phyloP scores from a whole-genome alignment of 768 basidiomycete species.

The Pseudohyphozyma bogoriensis region DNA sequence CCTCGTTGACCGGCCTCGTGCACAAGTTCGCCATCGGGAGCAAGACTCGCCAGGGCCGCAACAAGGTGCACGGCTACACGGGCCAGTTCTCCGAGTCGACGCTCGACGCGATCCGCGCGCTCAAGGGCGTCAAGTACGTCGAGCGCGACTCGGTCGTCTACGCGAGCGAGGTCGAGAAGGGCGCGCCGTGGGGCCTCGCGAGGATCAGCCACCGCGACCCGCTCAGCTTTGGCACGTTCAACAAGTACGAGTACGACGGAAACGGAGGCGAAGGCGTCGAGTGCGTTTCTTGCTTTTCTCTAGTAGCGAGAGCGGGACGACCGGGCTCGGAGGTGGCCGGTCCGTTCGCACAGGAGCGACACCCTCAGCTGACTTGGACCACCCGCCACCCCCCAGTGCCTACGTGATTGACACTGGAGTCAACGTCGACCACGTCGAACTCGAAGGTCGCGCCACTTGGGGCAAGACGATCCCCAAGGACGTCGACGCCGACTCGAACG shows the following conservation, averaged over 20 bases:
- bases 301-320: not conserved
- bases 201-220: conserved; percentile 77
- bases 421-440: conserved; percentile 72
- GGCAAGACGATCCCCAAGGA: conserved; percentile 87
- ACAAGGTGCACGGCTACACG: conserved; percentile 30
- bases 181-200: conserved; percentile 91
- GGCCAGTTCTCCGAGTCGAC: conserved; percentile 42
- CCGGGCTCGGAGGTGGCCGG: not conserved
- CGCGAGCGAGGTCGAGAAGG: conserved; percentile 49
- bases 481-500: conserved; percentile 81
- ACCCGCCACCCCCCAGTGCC: too few species aligned
- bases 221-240: conserved; percentile 72
- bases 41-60: conserved; percentile 9
- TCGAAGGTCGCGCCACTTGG: conserved; percentile 82
- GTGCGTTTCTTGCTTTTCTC: not conserved
- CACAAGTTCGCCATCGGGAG: conserved; percentile 30
- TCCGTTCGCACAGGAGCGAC: too few species aligned
- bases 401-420: conserved; percentile 59
- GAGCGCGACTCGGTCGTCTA: conserved; percentile 91
- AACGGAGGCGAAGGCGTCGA: conserved; percentile 86
- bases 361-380: too few species aligned
- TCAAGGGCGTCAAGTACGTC: conserved; percentile 84
- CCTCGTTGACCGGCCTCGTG: conserved; percentile 40
- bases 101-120: conserved; percentile 61
- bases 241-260: conserved; percentile 58